Evolutionary conservation across 805 yeast genomes (phyloP).

Genomic region (Sugiyamaella chiloensis): DNA sequence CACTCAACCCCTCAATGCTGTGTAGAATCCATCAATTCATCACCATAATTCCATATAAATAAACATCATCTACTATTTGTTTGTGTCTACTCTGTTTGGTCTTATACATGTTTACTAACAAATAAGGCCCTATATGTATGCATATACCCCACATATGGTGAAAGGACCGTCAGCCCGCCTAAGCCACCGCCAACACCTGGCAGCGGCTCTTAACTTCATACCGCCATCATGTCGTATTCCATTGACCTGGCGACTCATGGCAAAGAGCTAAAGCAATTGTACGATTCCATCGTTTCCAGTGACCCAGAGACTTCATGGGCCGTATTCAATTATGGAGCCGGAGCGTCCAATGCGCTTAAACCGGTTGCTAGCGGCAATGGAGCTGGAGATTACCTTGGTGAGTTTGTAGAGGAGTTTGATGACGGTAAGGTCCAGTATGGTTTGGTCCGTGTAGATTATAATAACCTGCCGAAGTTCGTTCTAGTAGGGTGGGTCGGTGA

Average conservation of each 20-base stretch:
- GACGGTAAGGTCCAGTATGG: constrained; percentile 92
- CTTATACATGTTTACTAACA: too few species aligned
- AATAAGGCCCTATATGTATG: too few species aligned
- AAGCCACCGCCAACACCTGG: too few species aligned
- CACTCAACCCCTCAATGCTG: too few species aligned
- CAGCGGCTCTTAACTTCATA: too few species aligned
- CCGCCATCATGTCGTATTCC: constrained; percentile 37
- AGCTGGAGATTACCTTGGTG: constrained; percentile 58
- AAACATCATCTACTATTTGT: too few species aligned
- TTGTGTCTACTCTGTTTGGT: too few species aligned
- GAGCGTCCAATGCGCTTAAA: constrained; percentile 42
- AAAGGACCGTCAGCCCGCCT: too few species aligned
- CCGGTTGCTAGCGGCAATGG: constrained; percentile 37
- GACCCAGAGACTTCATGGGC: constrained; percentile 71
- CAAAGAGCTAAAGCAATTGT: constrained; percentile 67
- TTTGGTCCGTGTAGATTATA: constrained; percentile 79
- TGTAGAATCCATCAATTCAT: too few species aligned
- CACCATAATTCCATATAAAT: too few species aligned
- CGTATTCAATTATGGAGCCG: constrained; percentile 70
- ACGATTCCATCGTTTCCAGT: constrained; percentile 76
- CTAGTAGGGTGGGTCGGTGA: constrained; percentile 94
- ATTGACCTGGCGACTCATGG: constrained; percentile 65
- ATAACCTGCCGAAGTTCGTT: constrained; percentile 82
- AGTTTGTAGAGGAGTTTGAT: constrained; percentile 75
- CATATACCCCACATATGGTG: too few species aligned